Base-by-base conservation (phyloP, 345 rosid genomes). In the Adansonia digitata region DNA sequence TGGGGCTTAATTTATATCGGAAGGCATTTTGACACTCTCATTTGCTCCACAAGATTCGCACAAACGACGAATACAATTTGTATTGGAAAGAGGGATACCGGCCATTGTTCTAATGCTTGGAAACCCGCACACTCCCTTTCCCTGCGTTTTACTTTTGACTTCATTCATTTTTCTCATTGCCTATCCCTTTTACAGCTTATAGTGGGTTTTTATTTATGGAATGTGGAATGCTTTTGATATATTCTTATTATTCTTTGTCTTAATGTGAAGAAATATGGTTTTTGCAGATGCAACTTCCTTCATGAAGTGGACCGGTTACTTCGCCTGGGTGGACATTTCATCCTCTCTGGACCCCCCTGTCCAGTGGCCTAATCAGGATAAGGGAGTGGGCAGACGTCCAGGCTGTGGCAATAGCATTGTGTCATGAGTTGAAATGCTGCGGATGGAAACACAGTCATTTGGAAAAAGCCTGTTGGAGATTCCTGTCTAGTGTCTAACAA, bases 71-170 rank as follows among this genome's bases (percentile, higher is more conserved):
- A 93, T 96, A 81, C 99, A 96, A 26, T 96, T 96, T 84, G 97
- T 98, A 1, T 62, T 96, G 71, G 97, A 93, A 79, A 89, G 99
- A 87, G 99, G 99, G 78, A 83, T 93, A 70, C 99, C 99, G 0
- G 97, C 99, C 7, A 90, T 93, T 84, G 97, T 93, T 79, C 97
- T 98, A 51, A 96, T 96, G 97, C 97, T 96, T 71, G 99, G 98
- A 85, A n/a, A 93, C 99, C 74, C 94, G 89, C 46, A 86, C 97
- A 81, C 99, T 96, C 64, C 98, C 98, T 0, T 96, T 92, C 78
- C 94, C 99, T 57, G 94, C 98, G n/a, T 91, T 80, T n/a, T 75
- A 87, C 97, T 15, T 96, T 96, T 81, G 97, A 96, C 79, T 60
- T 96, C 67, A 78, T 92, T 63, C 97, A 96, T 48, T 96, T 98